Conservation (phyloP, 2,329 filamentous ascomycete genomes). For the Blastomyces silverae region DNA sequence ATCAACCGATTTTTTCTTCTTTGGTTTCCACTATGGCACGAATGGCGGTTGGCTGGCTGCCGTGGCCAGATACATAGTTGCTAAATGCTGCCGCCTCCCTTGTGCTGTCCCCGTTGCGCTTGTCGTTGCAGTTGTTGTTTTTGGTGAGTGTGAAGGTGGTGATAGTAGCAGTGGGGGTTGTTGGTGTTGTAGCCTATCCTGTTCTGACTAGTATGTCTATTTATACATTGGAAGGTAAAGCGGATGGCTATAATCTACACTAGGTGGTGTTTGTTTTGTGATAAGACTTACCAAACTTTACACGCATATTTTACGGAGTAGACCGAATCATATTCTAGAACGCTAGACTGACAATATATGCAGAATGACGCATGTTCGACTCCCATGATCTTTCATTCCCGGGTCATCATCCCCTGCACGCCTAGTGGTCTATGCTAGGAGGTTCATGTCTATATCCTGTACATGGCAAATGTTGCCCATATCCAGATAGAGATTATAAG, state of each 20-base stretch:
- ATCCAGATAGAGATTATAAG: background rate
- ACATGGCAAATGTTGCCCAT: background rate
- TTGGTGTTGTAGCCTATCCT: background rate
- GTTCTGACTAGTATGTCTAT: background rate
- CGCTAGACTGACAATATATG: background rate
- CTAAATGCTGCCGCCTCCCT: background rate
- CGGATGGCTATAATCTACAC: background rate
- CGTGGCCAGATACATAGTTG: background rate
- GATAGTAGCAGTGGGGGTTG: background rate
- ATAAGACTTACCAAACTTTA: background rate
- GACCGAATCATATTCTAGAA: background rate
- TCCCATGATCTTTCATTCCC: background rate
- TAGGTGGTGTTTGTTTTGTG: background rate
- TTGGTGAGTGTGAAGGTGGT: background rate
- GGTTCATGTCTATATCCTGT: background rate
- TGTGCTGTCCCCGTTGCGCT: background rate
- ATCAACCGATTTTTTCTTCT: background rate
- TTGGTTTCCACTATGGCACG: background rate
- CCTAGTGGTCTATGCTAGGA: background rate
- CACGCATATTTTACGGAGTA: background rate
- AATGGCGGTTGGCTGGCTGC: background rate
- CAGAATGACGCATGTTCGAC: background rate
- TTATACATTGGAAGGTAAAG: background rate
- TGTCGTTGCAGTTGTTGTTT: background rate
- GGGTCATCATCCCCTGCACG: background rate